Evolutionary conservation across 108 stramenopile genomes (phyloP).

Genomic region (Fragilaria radians): DNA sequence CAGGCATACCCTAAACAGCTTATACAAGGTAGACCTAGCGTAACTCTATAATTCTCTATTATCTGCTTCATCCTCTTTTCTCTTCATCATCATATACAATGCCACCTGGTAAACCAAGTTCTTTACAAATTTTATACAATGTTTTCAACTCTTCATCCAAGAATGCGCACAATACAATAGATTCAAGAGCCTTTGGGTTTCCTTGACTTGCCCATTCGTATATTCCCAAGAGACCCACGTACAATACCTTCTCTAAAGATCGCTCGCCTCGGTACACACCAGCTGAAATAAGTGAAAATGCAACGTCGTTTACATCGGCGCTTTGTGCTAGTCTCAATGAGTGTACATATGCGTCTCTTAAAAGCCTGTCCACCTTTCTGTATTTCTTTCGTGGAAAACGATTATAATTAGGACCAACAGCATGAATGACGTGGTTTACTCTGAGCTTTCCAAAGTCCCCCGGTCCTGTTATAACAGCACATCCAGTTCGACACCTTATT

Average conservation of each 20-base stretch:
- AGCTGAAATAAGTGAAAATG: conserved; percentile 65
- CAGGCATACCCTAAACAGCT: too few species aligned
- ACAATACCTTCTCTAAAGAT: conserved; percentile 40
- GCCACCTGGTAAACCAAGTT: too few species aligned
- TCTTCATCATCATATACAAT: too few species aligned
- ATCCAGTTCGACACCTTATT: conserved; percentile 60
- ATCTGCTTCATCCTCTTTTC: too few species aligned
- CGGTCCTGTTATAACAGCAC: conserved; percentile 64
- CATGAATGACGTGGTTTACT: conserved; percentile 67
- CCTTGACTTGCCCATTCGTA: too few species aligned
- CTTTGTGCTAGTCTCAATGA: conserved; percentile 30
- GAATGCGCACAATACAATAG: too few species aligned
- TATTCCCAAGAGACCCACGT: conserved; percentile 56
- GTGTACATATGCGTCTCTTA: conserved; percentile 41
- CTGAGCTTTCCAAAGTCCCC: conserved; percentile 41
- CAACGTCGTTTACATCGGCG: conserved; percentile 44
- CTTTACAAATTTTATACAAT: too few species aligned
- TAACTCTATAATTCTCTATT: too few species aligned
- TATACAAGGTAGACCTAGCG: too few species aligned
- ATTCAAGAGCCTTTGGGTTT: too few species aligned
- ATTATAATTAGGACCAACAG: conserved; percentile 75
- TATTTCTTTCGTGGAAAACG: conserved; percentile 11
- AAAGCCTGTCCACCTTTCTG: conserved; percentile 29
- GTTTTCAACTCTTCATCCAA: too few species aligned
- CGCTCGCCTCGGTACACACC: conserved; percentile 64